phyloP scores from a whole-genome alignment of 345 rosid species.

The Syzygium grande region DNA sequence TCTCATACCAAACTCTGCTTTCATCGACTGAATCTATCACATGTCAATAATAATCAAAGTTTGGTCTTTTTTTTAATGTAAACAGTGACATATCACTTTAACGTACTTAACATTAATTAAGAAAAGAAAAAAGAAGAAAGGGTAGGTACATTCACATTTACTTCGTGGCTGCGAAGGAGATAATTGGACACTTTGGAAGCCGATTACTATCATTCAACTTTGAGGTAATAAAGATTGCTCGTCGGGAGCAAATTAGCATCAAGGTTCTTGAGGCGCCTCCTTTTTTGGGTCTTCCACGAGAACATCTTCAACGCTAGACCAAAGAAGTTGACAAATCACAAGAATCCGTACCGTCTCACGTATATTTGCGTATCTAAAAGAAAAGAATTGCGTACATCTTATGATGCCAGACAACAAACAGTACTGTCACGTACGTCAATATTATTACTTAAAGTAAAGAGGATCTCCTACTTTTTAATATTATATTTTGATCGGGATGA shows the following conservation, averaged over 20 bases:
- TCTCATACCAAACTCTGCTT: no score
- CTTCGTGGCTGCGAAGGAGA: background rate
- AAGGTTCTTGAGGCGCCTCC: background rate
- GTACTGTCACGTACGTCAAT: background rate
- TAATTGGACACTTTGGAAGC: background rate
- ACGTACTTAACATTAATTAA: no score
- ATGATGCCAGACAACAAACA: background rate
- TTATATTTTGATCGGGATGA: background rate
- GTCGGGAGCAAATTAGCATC: background rate
- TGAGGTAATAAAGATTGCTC: background rate
- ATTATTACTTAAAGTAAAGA: background rate
- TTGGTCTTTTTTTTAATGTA: no score
- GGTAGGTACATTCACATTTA: background rate
- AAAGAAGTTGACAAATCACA: no score
- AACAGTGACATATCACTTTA: no score
- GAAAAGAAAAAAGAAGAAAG: no score
- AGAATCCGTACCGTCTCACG: background rate
- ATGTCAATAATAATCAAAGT: no score
- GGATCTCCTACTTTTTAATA: background rate
- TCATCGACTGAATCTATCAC: no score
- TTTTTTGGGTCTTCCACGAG: background rate
- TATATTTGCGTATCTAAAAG: background rate
- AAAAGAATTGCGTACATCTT: background rate
- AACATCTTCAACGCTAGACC: background rate
- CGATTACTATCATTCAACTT: background rate